Evolutionary conservation across 331 rosid genomes (phyloP), one percentile per base, ranked within the genome.

Genomic region (Cydonia oblonga): DNA sequence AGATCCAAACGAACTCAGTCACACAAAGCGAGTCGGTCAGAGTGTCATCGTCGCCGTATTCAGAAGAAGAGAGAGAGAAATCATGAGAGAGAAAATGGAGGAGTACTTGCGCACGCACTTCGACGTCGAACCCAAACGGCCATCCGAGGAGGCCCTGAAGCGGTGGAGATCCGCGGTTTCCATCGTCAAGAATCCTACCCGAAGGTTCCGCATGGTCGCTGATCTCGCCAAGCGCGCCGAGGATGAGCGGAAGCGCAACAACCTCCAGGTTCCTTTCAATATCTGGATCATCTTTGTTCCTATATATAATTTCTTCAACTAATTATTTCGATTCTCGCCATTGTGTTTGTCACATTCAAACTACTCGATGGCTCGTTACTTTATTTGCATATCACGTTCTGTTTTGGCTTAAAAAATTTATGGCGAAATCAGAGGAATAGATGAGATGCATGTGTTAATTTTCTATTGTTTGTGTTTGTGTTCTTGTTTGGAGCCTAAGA

Each of bases 91-190:
- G 3, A 58, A 11, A 8, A 88, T 95, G 87, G 96, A 91, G 89
- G 75, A 80, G 60, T 95, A 91, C 75, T 82, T 95, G 78, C 76
- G 95, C 75, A 83, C 77, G 44, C 83, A 95, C 76, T 95, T 95
- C 56, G 74, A 71, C 42, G 87, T 91, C 19, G 86, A 87, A 26
- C 78, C 87, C 5, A 95, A 95, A 73, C 77, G 87, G 7, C 86
- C 96, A 3, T 67, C 96, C 2, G 86, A 83, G 46, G 91, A 79
- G 14, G 86, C 90, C 28, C 81, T 88, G 42, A 81, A 57, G 75
- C 83, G 95, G 69, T 95, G 99, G 99, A 79, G 99, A 86, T 82
- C 92, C 9, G 96, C 97, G 6, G 99, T 95, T 23, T 69, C 99
- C 46, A 67, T 91, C 67, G 92, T 95, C 79, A 91, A 91, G 80